These are phyloP conservation scores for Aspergillus mulundensis DNA, from an alignment of 495 filamentous ascomycete genomes.

Conservation along the genomic window DNA sequence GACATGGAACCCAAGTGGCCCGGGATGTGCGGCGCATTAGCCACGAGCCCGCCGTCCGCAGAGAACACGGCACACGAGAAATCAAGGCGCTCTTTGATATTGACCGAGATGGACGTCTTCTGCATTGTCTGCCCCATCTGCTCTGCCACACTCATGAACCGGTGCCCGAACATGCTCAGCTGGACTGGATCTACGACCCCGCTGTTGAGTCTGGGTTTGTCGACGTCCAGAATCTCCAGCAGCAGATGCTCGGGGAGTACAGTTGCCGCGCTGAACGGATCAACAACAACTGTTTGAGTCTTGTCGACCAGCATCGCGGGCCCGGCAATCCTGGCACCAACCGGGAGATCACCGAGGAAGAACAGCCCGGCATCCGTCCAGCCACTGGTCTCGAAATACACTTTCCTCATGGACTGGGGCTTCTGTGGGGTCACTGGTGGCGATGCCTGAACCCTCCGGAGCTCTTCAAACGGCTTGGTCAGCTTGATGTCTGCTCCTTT, in stretches of 20 bases:
- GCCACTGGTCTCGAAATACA: not conserved
- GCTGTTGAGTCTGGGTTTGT: slow-evolving; percentile 21
- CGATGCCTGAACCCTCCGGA: no score
- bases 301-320: slow-evolving; percentile 91
- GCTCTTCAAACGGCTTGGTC: not conserved
- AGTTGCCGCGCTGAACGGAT: slow-evolving; percentile 61
- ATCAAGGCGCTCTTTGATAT: slow-evolving; percentile 95
- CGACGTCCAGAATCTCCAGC: slow-evolving; percentile 46
- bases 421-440: no score
- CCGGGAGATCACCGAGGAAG: slow-evolving; percentile 55
- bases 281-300: slow-evolving; percentile 93
- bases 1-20: slow-evolving; percentile 76
- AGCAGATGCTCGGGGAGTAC: slow-evolving; percentile 4
- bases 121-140: slow-evolving; percentile 96
- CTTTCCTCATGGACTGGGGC: slow-evolving; percentile 48
- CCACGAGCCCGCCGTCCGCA: slow-evolving; percentile 82
- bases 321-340: slow-evolving; percentile 62
- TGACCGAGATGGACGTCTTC: slow-evolving; percentile 96
- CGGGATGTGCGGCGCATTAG: slow-evolving; percentile 91
- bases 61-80: slow-evolving; percentile 97
- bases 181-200: slow-evolving; percentile 84
- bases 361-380: slow-evolving; percentile 25
- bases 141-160: slow-evolving; percentile 98
- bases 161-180: slow-evolving; percentile 90
- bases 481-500: slow-evolving; percentile 32